Evolutionary conservation across 441 rosid genomes (phyloP), one percentile per base, ranked within the genome.

Genomic region (Kokia cookei): DNA sequence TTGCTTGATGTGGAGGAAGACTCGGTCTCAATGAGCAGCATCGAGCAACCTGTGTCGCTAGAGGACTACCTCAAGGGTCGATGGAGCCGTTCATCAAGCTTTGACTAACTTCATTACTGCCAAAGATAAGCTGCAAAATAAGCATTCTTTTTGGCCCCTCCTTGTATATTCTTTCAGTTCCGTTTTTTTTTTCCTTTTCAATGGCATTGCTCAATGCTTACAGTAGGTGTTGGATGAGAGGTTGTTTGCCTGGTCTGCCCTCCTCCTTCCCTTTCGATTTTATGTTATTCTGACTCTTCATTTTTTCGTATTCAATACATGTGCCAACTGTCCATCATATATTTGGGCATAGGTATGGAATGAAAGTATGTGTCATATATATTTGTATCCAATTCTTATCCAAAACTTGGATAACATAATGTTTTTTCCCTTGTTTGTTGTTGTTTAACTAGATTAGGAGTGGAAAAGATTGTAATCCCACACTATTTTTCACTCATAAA

Each of bases 21-120:
- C 65, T 90, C 90, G 4, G 73, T 83, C 50, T 90, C 93, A 61
- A 73, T 80, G 83, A 87, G 90, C 80, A 85, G 89, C 82, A 74
- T 83, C 0, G 95, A 90, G 57, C 90, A 86, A 53, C 65, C 83
- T 7, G 61, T 90, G 63, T 87, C 93, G 1, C 73, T 88, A 73
- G 95, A 90, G 77, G 93, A 89, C 73, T 90, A 90, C 70, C 75
- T 90, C 42, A 85, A 81, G 78, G 95, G 95, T 68, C 84, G 95
- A 77, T 88, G 90, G 80, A 90, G 91, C 78, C 90, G 87, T 64
- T 88, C 91, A 7, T 86, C 93, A 14, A 90, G 95, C 89, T 88
- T 90, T 9, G 93, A 90, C 84, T 89, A 77, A 85, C 81, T 45
- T 35, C 40, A 26, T 17, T 35, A 35, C 60, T 19, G 12, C 1